Evolutionary conservation across 78 protist genomes (phyloP).

Genomic region (Planoprotostelium fungivorum): DNA sequence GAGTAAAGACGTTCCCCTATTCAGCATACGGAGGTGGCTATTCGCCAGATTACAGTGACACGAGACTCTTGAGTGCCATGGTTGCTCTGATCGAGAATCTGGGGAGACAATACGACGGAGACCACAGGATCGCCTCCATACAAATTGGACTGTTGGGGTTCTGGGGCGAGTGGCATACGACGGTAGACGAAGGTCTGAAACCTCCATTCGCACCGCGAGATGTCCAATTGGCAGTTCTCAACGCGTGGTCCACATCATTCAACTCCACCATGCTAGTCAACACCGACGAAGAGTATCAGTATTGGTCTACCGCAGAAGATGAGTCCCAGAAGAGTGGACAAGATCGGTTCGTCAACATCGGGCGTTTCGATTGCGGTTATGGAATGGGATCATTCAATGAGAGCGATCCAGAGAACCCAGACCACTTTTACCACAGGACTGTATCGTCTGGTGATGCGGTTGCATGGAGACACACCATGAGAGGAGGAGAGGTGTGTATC

Average conservation of each 20-base stretch:
- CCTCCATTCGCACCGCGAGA: neutral
- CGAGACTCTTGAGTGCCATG: neutral
- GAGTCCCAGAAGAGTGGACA: too few species aligned
- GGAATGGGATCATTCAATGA: neutral
- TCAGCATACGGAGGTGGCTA: slow-evolving; percentile 1
- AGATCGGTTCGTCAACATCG: neutral
- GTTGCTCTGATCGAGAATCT: neutral
- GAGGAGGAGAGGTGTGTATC: neutral
- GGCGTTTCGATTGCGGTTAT: neutral
- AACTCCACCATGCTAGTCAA: neutral
- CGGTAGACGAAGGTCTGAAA: neutral
- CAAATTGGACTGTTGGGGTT: neutral
- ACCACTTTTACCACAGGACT: neutral
- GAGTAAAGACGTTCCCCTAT: neutral
- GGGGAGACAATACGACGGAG: slow-evolving; percentile 1
- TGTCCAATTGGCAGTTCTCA: neutral
- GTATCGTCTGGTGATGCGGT: neutral
- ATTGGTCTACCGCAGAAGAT: too few species aligned
- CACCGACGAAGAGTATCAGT: neutral
- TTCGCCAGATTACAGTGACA: neutral
- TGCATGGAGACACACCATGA: neutral
- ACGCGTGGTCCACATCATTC: neutral
- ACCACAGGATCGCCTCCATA: neutral
- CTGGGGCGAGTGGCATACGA: slow-evolving; percentile 10
- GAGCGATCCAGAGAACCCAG: neutral